Evolutionary conservation across 2,329 filamentous ascomycete genomes (phyloP), one percentile per base, ranked within the genome.

Genomic region (Colletotrichum karsti): DNA sequence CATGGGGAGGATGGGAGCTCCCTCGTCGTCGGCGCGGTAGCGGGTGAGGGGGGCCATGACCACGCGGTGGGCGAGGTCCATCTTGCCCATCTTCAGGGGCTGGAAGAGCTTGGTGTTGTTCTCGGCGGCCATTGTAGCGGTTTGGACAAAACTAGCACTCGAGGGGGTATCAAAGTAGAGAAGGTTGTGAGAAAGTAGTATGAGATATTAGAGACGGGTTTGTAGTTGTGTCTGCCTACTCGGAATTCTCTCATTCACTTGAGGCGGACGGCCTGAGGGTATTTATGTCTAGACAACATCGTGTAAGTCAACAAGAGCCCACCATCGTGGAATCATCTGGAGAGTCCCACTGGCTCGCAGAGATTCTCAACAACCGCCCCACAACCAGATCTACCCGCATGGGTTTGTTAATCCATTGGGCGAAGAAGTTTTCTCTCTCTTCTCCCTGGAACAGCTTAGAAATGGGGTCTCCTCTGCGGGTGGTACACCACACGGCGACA

Each of bases 41-140:
- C 87, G 83, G n/a, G 87, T 89, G 62, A 91, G 77, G 2, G 88
- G 88, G 1, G 88, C 84, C 80, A 91, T 84, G 42, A 82, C 83
- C 39, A 91, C 72, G 4, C 84, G 79, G 70, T 85, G 81, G 63
- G 81, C 73, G 42, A 85, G 74, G 41, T 76, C 67, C 15, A 76
- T 58, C 15, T 77, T 77, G 69, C 84, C 83, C 2, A 85, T 70
- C 63, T 77, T 78, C 51, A 85, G 68, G 3, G 83, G 82, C 37
- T 77, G 73, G 74, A 85, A 86, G 18, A 85, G 82, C 65, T 74
- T 74, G 26, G 75, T 69, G 42, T 61, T 69, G 42, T 61, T 58
- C 30, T 67, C 41, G 18, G 67, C 57, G 53, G 56, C 53, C 69
- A 70, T 70, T 60, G 35, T 57, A 54, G 33, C 5, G 54, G 22